Evolutionary conservation across 1,139 yeast species (phyloP), one percentile per base, ranked within the genome.

Genomic region (Magnusiomyces fungicola): DNA sequence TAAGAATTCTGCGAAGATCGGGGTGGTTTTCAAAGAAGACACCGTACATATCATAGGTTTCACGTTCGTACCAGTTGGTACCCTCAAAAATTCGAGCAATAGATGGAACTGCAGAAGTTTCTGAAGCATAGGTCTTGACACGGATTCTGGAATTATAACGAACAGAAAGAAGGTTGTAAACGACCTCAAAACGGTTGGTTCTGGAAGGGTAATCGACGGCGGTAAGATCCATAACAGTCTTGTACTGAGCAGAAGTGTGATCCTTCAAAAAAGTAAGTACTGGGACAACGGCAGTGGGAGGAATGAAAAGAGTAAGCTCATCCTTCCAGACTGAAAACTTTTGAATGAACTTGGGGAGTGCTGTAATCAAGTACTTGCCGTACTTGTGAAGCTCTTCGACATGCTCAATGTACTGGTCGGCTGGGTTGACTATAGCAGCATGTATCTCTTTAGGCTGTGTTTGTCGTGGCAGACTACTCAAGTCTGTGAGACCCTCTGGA

Each of bases 251-350:
- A 3, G 95, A 74, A 19, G 92, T 82, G 70, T 87, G 95, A 66
- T 85, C 78, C 62, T 79, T 80, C 66, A 87, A 74, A 62, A 83
- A 87, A 21, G 78, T 69, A 69, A 83, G 69, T 50, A 81, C 81
- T 29, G 90, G 94, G 57, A 80, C 71, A 50, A 87, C 68, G 2
- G 89, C 92, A 24, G 77, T 68, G 46, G 96, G 96, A 2, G 90
- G 86, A 53, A 84, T 79, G 66, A 80, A 83, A 51, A 87, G 67
- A 44, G 85, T 79, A 65, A 87, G 77, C 69, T 87, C 96, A 65
- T 87, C 95, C 69, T 87, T 87, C 95, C 95, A 87, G 49, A 87
- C 95, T 14, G 87, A 75, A 61, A 86, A 87, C 65, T 83, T 84
- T 69, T 87, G 95, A 56, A 87, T 76, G 64, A 73, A 85, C 68